phyloP scores from a whole-genome alignment of 805 yeast species.

The Kuraishia molischiana region DNA sequence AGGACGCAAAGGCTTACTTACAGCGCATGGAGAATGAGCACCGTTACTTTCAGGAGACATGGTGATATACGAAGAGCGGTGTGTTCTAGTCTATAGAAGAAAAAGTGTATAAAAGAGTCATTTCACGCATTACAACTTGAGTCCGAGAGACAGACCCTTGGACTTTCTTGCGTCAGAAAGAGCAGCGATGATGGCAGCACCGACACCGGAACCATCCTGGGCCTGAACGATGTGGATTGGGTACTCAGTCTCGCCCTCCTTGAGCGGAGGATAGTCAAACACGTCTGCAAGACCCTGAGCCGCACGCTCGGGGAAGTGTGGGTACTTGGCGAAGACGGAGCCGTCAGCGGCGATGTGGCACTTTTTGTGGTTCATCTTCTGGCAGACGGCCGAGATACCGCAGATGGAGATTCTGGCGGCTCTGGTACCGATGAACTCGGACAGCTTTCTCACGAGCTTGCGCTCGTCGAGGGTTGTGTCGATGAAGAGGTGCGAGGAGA shows the following conservation, averaged over 20 bases:
- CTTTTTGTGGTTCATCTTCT: slow-evolving; percentile 70
- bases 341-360: slow-evolving; percentile 98
- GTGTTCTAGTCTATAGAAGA: too few relatives aligned
- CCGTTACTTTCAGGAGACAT: slow-evolving; percentile 79
- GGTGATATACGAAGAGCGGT: slow-evolving; percentile 49
- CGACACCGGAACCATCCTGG: slow-evolving; percentile 98
- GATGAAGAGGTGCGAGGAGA: slow-evolving; percentile 49
- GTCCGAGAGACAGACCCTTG: slow-evolving; percentile 62
- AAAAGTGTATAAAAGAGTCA: too few relatives aligned
- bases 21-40: slow-evolving; percentile 50
- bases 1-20: slow-evolving; percentile 41
- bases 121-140: slow-evolving; percentile 8
- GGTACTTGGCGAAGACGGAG: slow-evolving; percentile 89
- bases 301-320: slow-evolving; percentile 88
- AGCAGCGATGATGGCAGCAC: slow-evolving; percentile 98
- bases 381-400: slow-evolving; percentile 93
- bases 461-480: slow-evolving; percentile 75
- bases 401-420: slow-evolving; percentile 91
- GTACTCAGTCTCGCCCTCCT: slow-evolving; percentile 35
- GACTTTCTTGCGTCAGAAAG: slow-evolving; percentile 73
- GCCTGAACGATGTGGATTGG: slow-evolving; percentile 87
- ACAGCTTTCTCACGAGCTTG: slow-evolving; percentile 67
- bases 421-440: slow-evolving; percentile 87
- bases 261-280: slow-evolving; percentile 62
- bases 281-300: slow-evolving; percentile 88